Conservation (phyloP, 441 rosid genomes). For the Corymbia calophylla region DNA sequence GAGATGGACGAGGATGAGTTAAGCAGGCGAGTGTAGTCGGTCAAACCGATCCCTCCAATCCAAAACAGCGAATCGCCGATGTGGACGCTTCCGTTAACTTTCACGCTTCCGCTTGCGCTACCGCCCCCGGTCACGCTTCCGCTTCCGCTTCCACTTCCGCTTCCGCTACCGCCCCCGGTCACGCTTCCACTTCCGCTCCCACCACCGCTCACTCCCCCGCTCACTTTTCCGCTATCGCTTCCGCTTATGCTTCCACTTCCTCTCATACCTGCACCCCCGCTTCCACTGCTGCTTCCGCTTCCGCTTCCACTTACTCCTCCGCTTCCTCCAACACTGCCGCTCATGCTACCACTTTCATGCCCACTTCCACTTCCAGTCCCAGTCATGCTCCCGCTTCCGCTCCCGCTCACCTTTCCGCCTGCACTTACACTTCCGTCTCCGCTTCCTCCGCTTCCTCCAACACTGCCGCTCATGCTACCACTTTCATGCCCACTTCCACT, state of each 20-base stretch:
- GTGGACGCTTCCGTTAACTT: background rate
- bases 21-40: conserved; percentile 33
- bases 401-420: no score
- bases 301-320: background rate
- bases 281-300: no score
- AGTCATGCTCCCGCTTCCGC: background rate
- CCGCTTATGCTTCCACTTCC: background rate
- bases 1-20: conserved; percentile 8
- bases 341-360: background rate
- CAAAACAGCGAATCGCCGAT: conserved; percentile 21
- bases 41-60: conserved; percentile 40
- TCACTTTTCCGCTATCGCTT: no score
- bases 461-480: background rate
- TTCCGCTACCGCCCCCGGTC: background rate
- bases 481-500: background rate
- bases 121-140: background rate
- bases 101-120: background rate
- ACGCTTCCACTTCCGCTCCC: background rate
- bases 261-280: background rate
- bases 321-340: background rate
- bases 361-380: background rate
- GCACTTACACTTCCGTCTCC: no score
- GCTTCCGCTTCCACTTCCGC: background rate
- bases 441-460: background rate
- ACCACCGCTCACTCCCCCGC: background rate